Conservation (phyloP, 2,329 filamentous ascomycete genomes). For the Diaporthe citrichinensis region DNA sequence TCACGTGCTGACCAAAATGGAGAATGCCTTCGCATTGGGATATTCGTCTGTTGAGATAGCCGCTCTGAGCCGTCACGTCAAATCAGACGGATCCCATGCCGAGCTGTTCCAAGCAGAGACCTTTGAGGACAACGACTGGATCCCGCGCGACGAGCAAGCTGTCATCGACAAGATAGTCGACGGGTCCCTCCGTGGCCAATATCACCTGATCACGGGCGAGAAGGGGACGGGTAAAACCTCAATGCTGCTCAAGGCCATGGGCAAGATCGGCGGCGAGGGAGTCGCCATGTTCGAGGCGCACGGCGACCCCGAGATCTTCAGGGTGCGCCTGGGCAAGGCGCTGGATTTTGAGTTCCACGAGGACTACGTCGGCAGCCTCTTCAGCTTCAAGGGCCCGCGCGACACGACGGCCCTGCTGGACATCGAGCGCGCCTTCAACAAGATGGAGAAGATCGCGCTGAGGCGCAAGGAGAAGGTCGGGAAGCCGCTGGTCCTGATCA, state of each 20-base stretch:
- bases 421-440: slow-evolving; percentile 97
- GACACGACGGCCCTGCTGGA: slow-evolving; percentile 90
- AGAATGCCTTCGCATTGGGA: slow-evolving; percentile 90
- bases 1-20: slow-evolving; percentile 92
- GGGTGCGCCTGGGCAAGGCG: slow-evolving; percentile 91
- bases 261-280: slow-evolving; percentile 88
- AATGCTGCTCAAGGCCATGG: slow-evolving; percentile 96
- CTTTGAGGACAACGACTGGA: slow-evolving; percentile 77
- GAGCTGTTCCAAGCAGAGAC: slow-evolving; percentile 41
- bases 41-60: slow-evolving; percentile 92
- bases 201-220: slow-evolving; percentile 92
- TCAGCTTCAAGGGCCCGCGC: slow-evolving; percentile 91
- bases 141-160: slow-evolving; percentile 84
- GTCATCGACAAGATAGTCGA: slow-evolving; percentile 86
- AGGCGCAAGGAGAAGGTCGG: slow-evolving; percentile 72
- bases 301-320: slow-evolving; percentile 94
- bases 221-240: slow-evolving; percentile 97
- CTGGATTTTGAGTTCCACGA: slow-evolving; percentile 98
- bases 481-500: slow-evolving; percentile 87
- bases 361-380: slow-evolving; percentile 96
- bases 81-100: slow-evolving; percentile 49
- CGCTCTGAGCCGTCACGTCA: slow-evolving; percentile 72
- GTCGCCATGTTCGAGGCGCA: slow-evolving; percentile 98
- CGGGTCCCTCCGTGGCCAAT: slow-evolving; percentile 82
- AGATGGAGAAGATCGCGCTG: slow-evolving; percentile 95